A percentile compares a stretch with the other conserved stretches of the same genome.
Conservation (phyloP, 345 rosid species). For the Rhodamnia argentea region DNA sequence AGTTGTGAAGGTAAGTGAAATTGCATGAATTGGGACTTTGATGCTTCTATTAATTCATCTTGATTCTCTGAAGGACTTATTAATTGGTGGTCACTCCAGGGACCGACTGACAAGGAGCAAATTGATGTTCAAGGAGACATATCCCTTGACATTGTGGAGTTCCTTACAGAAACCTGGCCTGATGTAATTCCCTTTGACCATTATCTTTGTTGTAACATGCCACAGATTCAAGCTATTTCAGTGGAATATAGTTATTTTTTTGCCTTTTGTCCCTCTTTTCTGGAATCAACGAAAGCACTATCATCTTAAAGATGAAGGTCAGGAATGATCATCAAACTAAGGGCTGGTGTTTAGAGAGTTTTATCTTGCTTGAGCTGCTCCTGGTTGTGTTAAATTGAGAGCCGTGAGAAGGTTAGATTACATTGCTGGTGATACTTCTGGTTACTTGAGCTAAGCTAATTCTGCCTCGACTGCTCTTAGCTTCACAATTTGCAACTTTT, state of each 20-base stretch:
- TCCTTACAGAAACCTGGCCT: slow-evolving; percentile 82
- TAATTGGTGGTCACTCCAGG: slow-evolving; percentile 27
- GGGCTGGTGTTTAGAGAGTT: neutral
- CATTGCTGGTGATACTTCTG: neutral
- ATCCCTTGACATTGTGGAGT: slow-evolving; percentile 72
- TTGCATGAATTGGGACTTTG: neutral
- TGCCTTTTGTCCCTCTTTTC: neutral
- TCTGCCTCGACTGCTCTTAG: neutral
- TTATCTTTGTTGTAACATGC: neutral
- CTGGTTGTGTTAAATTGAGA: neutral
- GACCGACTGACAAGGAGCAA: slow-evolving; percentile 96
- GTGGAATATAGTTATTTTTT: neutral
- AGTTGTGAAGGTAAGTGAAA: slow-evolving; percentile 70
- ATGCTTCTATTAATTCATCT: neutral
- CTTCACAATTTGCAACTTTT: neutral
- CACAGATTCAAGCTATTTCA: neutral
- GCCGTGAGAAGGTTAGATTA: neutral
- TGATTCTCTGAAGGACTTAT: neutral
- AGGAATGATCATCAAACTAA: neutral
- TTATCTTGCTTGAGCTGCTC: neutral
- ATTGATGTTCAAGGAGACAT: slow-evolving; percentile 99
- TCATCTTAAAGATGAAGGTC: neutral
- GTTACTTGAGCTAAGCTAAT: neutral
- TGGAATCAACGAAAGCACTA: neutral
- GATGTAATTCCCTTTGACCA: slow-evolving; percentile 28